Evolutionary conservation across 257 asterid genomes (phyloP).

Genomic region (Penstemon eatonii): DNA sequence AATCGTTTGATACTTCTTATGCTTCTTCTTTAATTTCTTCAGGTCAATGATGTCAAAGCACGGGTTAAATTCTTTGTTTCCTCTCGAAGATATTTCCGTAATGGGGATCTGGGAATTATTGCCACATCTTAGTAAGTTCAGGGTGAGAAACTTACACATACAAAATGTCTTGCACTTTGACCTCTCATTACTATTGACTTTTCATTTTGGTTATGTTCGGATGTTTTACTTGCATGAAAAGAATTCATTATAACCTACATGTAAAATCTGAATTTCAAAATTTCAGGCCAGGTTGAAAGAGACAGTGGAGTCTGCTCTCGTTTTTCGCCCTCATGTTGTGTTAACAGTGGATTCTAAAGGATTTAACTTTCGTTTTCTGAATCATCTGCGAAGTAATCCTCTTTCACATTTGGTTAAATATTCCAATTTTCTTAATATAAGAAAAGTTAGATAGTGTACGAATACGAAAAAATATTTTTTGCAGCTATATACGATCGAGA

Average conservation of each 20-base stretch:
- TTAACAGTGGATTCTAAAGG: constrained; percentile 94
- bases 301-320: constrained; percentile 66
- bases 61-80: constrained; percentile 67
- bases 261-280: constrained; percentile 25
- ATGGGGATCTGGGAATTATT: constrained; percentile 96
- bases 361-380: constrained; percentile 85
- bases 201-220: constrained; percentile 16
- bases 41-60: constrained; percentile 73
- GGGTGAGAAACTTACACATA: constrained; percentile 46
- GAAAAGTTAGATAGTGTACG: constrained; percentile 39
- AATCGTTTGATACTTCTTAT: not conserved
- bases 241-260: constrained; percentile 1
- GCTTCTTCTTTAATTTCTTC: constrained; percentile 16
- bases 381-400: constrained; percentile 65
- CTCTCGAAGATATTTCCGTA: constrained; percentile 87
- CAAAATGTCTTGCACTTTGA: constrained; percentile 19
- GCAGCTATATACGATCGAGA: constrained; percentile 63
- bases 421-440: constrained; percentile 34
- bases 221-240: not conserved
- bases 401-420: constrained; percentile 17
- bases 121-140: constrained; percentile 77
- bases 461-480: constrained; percentile 51
- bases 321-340: constrained; percentile 83
- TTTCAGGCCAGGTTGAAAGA: constrained; percentile 65
- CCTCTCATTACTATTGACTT: constrained; percentile 18